Evolutionary conservation across 768 basidiomycete genomes (phyloP).

Genomic region (Leccinum disarticulatum): DNA sequence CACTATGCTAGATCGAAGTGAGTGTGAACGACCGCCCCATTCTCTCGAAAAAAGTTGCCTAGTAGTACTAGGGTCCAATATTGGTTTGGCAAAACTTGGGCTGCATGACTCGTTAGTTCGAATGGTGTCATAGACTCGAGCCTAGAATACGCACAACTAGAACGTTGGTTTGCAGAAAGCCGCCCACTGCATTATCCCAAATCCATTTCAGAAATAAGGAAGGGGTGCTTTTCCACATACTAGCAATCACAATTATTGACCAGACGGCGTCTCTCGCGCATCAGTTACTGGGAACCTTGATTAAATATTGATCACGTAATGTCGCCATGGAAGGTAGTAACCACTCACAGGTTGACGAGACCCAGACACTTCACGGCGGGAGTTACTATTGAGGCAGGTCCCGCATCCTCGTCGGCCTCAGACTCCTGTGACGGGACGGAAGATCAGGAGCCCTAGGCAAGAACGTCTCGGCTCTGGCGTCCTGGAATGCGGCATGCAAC

Average conservation of each 20-base stretch:
- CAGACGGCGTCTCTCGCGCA: background rate
- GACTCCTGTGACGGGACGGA: constrained; percentile 13
- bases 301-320: background rate
- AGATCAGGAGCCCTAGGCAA: constrained; percentile 28
- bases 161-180: background rate
- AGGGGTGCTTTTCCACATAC: background rate
- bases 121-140: background rate
- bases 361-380: background rate
- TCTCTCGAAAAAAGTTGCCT: no score
- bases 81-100: background rate
- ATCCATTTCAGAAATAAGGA: background rate
- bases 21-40: background rate
- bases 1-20: background rate
- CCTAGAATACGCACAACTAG: background rate
- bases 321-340: background rate
- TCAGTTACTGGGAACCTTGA: background rate
- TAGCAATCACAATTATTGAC: background rate
- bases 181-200: background rate
- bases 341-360: background rate
- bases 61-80: background rate
- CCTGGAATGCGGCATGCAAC: constrained; percentile 31
- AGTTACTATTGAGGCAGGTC: background rate
- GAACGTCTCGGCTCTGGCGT: constrained; percentile 30
- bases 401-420: background rate
- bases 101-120: background rate